phyloP scores from a whole-genome alignment of 345 rosid genomes.

The Combretum micranthum region DNA sequence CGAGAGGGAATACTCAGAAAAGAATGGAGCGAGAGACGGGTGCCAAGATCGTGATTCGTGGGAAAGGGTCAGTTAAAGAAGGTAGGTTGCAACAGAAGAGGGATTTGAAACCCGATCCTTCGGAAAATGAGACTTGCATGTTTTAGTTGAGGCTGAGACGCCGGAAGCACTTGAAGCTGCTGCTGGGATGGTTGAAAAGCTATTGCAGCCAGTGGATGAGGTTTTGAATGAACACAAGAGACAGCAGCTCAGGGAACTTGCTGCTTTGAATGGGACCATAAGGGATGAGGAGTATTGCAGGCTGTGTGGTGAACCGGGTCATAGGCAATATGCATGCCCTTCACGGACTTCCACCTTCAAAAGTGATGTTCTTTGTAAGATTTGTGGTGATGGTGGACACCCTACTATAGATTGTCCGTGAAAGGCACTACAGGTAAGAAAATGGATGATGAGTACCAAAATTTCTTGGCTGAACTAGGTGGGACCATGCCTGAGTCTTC shows the following conservation, averaged over 20 bases:
- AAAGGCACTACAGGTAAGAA: slow-evolving; percentile 92
- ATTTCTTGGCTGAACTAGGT: slow-evolving; percentile 88
- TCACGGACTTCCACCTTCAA: slow-evolving; percentile 89
- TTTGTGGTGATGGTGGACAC: slow-evolving; percentile 99
- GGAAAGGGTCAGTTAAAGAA: slow-evolving; percentile 93
- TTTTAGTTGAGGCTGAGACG: slow-evolving; percentile 92
- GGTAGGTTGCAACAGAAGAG: slow-evolving; percentile 93
- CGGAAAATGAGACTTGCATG: slow-evolving; percentile 98
- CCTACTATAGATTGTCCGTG: slow-evolving; percentile 95
- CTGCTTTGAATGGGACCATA: slow-evolving; percentile 92
- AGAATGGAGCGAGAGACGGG: slow-evolving; percentile 97
- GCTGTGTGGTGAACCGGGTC: slow-evolving; percentile 93
- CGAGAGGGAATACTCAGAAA: slow-evolving; percentile 96
- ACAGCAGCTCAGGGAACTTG: slow-evolving; percentile 96
- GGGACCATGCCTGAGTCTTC: slow-evolving; percentile 88
- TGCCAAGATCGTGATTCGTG: slow-evolving; percentile 91
- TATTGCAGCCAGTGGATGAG: slow-evolving; percentile 96
- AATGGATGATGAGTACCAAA: slow-evolving; percentile 99
- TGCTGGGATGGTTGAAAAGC: slow-evolving; percentile 95
- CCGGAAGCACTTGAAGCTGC: slow-evolving; percentile 89
- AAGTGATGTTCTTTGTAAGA: slow-evolving; percentile 95
- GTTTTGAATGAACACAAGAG: slow-evolving; percentile 96
- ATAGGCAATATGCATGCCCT: slow-evolving; percentile 83
- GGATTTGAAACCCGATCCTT: slow-evolving; percentile 85
- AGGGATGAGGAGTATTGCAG: slow-evolving; percentile 96